These are phyloP conservation scores for Pleodorina starrii DNA, from an alignment of 139 green algal species.

Conservation along the genomic window DNA sequence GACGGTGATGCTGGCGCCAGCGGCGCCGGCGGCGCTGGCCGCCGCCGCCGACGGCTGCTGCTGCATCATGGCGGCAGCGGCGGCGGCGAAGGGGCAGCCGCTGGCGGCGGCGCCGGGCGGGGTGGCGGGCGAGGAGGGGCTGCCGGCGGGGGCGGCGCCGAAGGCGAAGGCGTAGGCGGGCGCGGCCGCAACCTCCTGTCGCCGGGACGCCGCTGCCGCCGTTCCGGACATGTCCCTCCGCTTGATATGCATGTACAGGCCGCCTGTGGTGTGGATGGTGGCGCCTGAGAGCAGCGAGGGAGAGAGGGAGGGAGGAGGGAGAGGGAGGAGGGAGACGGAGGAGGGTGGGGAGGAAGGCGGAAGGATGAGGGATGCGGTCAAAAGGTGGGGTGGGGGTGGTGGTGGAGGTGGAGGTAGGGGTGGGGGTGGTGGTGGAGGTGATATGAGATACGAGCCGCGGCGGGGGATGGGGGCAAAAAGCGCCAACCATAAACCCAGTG, in stretches of 20 bases:
- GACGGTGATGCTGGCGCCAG: background rate
- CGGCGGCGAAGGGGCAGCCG: conserved; percentile 6
- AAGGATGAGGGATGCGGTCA: background rate
- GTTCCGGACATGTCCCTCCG: conserved; percentile 23
- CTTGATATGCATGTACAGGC: conserved; percentile 74
- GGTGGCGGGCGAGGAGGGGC: background rate
- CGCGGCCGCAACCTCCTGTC: background rate
- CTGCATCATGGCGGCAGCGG: background rate
- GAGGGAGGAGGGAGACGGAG: background rate
- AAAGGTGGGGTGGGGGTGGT: background rate
- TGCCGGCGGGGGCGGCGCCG: background rate
- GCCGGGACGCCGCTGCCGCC: too few relatives aligned
- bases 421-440: too few relatives aligned
- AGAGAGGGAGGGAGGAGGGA: background rate
- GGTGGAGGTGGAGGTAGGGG: too few relatives aligned
- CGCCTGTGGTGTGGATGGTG: conserved; percentile 91
- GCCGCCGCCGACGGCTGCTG: too few relatives aligned
- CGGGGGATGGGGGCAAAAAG: too few relatives aligned
- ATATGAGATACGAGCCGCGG: too few relatives aligned
- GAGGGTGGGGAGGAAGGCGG: too few relatives aligned
- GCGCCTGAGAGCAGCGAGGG: conserved; percentile 65
- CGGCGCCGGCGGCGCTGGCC: background rate
- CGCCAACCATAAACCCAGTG: background rate
- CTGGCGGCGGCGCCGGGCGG: background rate
- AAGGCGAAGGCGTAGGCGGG: conserved; percentile 20